phyloP scores from a whole-genome alignment of 345 rosid genomes.

The Gossypium arboreum region DNA sequence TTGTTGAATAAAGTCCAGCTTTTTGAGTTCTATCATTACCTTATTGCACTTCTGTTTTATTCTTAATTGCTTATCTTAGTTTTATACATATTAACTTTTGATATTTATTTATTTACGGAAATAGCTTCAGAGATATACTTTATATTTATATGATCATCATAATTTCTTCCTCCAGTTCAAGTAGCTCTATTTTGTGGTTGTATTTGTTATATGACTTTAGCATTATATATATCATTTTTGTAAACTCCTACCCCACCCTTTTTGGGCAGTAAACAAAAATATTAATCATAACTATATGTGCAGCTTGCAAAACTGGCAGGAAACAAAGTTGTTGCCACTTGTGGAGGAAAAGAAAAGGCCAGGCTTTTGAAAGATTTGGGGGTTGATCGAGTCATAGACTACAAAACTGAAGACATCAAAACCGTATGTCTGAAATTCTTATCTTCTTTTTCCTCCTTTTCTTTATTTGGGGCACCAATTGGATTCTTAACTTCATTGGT shows the following conservation, averaged over 20 bases:
- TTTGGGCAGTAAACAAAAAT: not conserved
- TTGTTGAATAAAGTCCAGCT: not conserved
- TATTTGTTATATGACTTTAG: conserved; percentile 1
- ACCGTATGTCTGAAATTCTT: conserved; percentile 40
- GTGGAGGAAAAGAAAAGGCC: conserved; percentile 89
- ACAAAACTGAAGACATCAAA: conserved; percentile 77
- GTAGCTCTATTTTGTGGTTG: not conserved
- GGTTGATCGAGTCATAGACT: conserved; percentile 86
- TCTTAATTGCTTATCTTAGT: not conserved
- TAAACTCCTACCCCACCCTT: not conserved
- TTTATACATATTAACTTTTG: not conserved
- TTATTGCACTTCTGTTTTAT: not conserved
- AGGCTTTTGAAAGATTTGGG: conserved; percentile 72
- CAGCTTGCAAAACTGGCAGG: conserved; percentile 96
- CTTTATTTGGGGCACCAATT: not conserved
- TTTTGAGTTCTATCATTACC: not conserved
- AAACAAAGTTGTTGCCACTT: conserved; percentile 81
- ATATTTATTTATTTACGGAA: not conserved
- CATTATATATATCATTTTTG: not conserved
- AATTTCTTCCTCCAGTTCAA: not conserved
- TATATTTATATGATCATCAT: not conserved
- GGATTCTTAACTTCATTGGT: not conserved
- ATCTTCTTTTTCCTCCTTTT: not conserved
- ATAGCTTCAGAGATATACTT: not conserved
- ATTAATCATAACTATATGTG: conserved; percentile 15